Base-by-base conservation (phyloP, 2,329 filamentous ascomycete species). In the Arthrobotrys sphaeroides region DNA sequence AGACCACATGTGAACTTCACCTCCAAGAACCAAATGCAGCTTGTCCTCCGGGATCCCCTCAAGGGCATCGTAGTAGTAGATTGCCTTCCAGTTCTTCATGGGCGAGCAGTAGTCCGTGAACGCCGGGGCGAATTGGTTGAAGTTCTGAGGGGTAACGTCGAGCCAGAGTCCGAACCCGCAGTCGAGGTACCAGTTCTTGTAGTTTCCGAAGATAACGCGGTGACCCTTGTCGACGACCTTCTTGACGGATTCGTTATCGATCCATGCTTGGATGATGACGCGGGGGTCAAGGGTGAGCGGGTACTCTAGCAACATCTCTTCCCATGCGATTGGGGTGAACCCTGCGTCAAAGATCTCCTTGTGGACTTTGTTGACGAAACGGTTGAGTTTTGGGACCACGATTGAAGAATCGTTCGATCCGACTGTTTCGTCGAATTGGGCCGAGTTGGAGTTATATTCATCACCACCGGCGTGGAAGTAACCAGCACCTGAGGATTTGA, bases 391-490 rank as follows among this genome's bases (percentile, higher is more conserved):
- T 1, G 93, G 91, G 80, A 88, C 86, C 38, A 96, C 84, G 12
- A 94, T 86, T 0, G 84, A 82, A 0, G 85, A 84, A 64, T 89
- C 84, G 81, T 90, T 92, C 31, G 89, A 91, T 4, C 85, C 82
- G 38, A 96, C 88, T 0, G 88, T 90, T 3, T 90, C 87, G 81
- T 96, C 93, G 9, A 94, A 86, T 42, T 84, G 84, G 80, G 92
- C 94, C 61, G 90, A 88, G 79, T 94, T 90, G 76, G 85, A 85
- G 82, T 95, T 94, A 76, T 96, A 88, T 84, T 96, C 93, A 80
- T 96, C 93, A 65, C 93, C 93, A 47, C 93, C 93, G 0, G 91
- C 91, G 83, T 96, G 93, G 84, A 94, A 96, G 83, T 94, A 88
- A 5, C 88, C 84, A 1, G 90, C 86, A 82, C 92, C 92, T 0